Percentiles rank a stretch among this genome's conserved stretches.
Conservation (phyloP, 73 alveolate species). For the Tetrahymena elliotti region DNA sequence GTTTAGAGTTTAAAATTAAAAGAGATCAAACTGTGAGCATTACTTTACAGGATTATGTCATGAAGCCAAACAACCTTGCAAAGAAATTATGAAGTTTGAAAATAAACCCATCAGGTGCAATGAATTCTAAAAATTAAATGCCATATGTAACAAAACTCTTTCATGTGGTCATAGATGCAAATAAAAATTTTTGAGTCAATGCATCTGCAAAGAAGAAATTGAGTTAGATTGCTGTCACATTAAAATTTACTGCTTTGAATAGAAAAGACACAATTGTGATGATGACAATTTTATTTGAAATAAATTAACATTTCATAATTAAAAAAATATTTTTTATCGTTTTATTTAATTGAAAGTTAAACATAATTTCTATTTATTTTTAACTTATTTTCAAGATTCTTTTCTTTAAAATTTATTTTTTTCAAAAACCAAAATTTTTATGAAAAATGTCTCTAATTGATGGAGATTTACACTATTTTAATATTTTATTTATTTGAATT, state of each 20-base stretch:
- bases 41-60: not conserved
- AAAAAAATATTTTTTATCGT: no score
- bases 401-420: no score
- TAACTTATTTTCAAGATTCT: no score
- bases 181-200: no score
- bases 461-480: no score
- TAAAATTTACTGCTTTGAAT: not conserved
- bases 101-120: not conserved
- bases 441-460: no score
- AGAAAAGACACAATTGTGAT: not conserved
- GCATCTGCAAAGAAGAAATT: not conserved
- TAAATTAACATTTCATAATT: no score
- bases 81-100: no score
- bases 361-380: no score
- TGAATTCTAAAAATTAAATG: not conserved
- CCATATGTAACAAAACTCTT: not conserved
- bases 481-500: no score
- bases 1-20: not conserved
- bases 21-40: not conserved
- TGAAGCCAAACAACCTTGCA: not conserved
- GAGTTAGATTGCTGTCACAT: not conserved
- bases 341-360: no score
- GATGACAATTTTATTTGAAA: not conserved
- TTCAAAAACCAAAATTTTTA: no score
- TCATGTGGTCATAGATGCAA: not conserved